Evolutionary conservation across 331 rosid genomes (phyloP).

Genomic region (Stylosanthes scabra): DNA sequence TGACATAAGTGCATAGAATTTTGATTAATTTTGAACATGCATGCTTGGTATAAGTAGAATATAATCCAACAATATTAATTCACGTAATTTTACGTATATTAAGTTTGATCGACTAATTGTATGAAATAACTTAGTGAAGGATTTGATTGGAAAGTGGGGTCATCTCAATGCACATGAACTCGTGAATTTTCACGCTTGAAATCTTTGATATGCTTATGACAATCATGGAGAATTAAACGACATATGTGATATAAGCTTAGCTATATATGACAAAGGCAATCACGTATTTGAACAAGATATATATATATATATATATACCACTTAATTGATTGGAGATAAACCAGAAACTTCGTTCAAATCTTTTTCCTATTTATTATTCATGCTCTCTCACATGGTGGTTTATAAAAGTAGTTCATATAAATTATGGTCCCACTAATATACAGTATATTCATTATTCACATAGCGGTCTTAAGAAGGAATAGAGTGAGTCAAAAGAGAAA

Average conservation of each 20-base stretch:
- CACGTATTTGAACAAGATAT: background rate
- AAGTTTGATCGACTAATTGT: no score
- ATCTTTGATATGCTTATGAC: slow-evolving; percentile 15
- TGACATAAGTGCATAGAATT: no score
- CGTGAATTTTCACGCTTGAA: slow-evolving; percentile 46
- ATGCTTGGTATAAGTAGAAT: no score
- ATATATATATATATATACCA: slow-evolving; percentile 15
- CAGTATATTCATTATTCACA: no score
- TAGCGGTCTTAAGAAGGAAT: background rate
- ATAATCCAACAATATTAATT: no score
- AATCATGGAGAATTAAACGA: slow-evolving; percentile 31
- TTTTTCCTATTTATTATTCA: slow-evolving; percentile 10
- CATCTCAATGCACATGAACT: slow-evolving; percentile 8
- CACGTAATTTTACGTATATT: no score
- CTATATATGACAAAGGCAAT: slow-evolving; percentile 28
- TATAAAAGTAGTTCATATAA: slow-evolving; percentile 7
- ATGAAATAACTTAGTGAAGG: background rate
- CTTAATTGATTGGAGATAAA: background rate
- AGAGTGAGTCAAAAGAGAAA: slow-evolving; percentile 19
- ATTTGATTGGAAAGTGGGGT: slow-evolving; percentile 27
- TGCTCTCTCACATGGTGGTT: slow-evolving; percentile 1
- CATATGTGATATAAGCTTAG: background rate
- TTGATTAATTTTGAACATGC: no score
- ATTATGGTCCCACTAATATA: slow-evolving; percentile 2
- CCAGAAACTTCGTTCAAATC: slow-evolving; percentile 23